These are phyloP conservation scores for Avena atlantica DNA, from an alignment of 176 grass and related monocot species.

Conservation along the genomic window DNA sequence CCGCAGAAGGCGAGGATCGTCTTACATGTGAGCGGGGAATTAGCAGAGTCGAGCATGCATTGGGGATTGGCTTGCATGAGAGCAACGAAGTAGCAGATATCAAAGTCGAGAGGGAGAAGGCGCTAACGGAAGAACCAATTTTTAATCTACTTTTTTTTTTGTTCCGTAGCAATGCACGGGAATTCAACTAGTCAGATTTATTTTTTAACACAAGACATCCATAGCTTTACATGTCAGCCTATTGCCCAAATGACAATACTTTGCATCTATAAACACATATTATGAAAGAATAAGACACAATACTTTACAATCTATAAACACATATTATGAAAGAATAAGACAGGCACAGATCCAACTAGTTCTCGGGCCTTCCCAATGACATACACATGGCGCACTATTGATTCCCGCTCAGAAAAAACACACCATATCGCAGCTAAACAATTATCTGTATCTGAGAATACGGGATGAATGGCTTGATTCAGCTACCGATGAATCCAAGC, in stretches of 20 bases:
- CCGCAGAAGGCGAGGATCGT: too few species aligned
- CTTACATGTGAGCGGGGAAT: too few species aligned
- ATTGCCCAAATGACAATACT: conserved; percentile 13
- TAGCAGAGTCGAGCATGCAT: too few species aligned
- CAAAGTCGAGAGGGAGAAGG: too few species aligned
- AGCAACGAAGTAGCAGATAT: too few species aligned
- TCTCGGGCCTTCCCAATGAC: background rate
- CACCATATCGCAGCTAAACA: background rate
- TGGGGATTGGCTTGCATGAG: too few species aligned
- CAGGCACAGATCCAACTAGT: conserved; percentile 9
- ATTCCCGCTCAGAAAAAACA: background rate
- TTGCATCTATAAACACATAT: background rate
- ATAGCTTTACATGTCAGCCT: conserved; percentile 26
- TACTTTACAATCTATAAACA: background rate
- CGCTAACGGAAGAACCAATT: too few species aligned
- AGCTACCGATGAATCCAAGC: conserved; percentile 73
- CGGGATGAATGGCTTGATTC: background rate
- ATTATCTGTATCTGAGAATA: background rate
- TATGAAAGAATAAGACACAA: background rate
- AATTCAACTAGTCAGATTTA: too few species aligned
- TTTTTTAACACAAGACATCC: background rate
- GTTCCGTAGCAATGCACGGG: too few species aligned
- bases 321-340: background rate
- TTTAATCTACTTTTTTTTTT: too few species aligned
- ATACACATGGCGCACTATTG: too few species aligned